Conservation (phyloP, 495 filamentous ascomycete species). For the Penicillium simplicissimum region DNA sequence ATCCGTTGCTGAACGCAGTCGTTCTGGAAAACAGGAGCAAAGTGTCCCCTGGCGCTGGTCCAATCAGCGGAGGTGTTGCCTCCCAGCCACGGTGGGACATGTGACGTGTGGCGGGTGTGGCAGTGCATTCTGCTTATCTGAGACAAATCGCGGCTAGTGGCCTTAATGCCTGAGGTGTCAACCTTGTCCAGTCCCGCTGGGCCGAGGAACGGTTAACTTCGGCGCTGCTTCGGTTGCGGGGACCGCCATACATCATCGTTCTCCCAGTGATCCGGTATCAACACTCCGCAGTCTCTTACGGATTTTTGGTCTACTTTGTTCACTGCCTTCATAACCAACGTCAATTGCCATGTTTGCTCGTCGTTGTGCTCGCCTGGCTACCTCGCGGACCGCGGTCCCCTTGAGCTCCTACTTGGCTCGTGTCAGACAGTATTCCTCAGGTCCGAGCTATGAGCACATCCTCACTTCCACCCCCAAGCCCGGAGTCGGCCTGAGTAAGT, state of each 20-base stretch:
- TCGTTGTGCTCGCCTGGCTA: slow-evolving; percentile 57
- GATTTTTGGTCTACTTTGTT: not conserved
- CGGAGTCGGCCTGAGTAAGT: slow-evolving; percentile 83
- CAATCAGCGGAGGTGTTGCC: slow-evolving; percentile 25
- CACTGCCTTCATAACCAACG: not conserved
- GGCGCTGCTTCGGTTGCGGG: slow-evolving; percentile 32
- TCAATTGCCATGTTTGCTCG: slow-evolving; percentile 54
- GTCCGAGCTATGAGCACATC: slow-evolving; percentile 73
- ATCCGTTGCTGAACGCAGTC: slow-evolving; percentile 33
- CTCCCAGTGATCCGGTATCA: not conserved
- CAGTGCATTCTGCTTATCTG: not conserved
- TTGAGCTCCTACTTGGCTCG: slow-evolving; percentile 51
- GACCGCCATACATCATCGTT: slow-evolving; percentile 23
- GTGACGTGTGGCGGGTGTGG: slow-evolving; percentile 19
- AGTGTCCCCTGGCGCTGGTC: slow-evolving; percentile 39
- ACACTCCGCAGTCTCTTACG: not conserved
- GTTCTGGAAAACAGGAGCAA: slow-evolving; percentile 37
- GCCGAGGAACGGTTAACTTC: slow-evolving; percentile 39
- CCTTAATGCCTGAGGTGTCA: slow-evolving; percentile 11
- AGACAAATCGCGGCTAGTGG: not conserved
- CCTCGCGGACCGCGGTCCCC: slow-evolving; percentile 53
- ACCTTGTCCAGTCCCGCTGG: slow-evolving; percentile 18
- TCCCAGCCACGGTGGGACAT: slow-evolving; percentile 19
- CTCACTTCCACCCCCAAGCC: slow-evolving; percentile 78
- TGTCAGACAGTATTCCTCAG: slow-evolving; percentile 58